A percentile compares a stretch with the other conserved stretches of the same genome.
These are phyloP conservation scores for Cinnamomum micranthum DNA, from an alignment of 164 flowering plant species.

Conservation along the genomic window DNA sequence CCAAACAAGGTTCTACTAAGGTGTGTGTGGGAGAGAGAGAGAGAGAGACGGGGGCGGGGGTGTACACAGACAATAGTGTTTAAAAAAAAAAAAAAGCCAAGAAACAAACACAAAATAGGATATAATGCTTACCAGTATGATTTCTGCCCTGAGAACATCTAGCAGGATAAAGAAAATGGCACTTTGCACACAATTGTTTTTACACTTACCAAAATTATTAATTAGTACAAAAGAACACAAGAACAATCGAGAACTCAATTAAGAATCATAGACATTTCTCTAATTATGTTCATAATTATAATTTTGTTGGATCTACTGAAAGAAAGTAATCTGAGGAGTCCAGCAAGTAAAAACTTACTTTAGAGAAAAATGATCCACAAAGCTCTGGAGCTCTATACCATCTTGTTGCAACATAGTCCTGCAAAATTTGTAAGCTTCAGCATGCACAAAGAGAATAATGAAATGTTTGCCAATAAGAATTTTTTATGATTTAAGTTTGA, in stretches of 20 bases:
- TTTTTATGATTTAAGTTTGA: not conserved
- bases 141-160: too few species aligned
- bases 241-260: not conserved
- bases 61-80: too few species aligned
- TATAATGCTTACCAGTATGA: too few species aligned
- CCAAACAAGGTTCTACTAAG: too few species aligned
- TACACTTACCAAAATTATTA: not conserved
- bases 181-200: not conserved
- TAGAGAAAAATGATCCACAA: slow-evolving; percentile 97
- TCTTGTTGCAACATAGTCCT: slow-evolving; percentile 99
- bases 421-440: slow-evolving; percentile 6
- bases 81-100: too few species aligned
- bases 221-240: not conserved
- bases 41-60: not conserved
- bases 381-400: slow-evolving; percentile 98
- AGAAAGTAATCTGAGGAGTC: not conserved
- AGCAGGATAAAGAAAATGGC: too few species aligned
- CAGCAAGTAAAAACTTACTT: slow-evolving; percentile 37
- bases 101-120: too few species aligned
- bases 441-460: not conserved
- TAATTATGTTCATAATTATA: not conserved
- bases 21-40: not conserved
- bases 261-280: not conserved
- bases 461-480: not conserved
- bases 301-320: not conserved